These are phyloP conservation scores for Pontederia paniculata DNA, from an alignment of 176 grass and related monocot species.

Conservation along the genomic window DNA sequence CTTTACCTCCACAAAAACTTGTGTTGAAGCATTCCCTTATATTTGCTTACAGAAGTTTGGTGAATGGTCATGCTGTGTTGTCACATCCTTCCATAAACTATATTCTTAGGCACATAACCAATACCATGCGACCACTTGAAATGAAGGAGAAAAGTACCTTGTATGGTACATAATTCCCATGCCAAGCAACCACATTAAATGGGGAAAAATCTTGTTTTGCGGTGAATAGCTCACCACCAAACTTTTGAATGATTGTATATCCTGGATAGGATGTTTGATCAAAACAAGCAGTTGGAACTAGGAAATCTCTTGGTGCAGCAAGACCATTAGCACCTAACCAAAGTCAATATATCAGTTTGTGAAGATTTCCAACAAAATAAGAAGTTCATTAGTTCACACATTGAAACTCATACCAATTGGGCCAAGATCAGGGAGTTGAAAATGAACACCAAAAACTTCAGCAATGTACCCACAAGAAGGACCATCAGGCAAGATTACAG, in stretches of 20 bases:
- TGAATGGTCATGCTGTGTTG: too few relatives aligned
- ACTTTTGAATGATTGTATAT: slow-evolving; percentile 72
- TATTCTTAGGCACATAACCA: too few relatives aligned
- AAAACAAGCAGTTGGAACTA: slow-evolving; percentile 71
- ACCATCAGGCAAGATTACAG: slow-evolving; percentile 54
- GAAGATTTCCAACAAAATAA: neutral
- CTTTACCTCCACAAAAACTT: too few relatives aligned
- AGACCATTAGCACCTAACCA: slow-evolving; percentile 75
- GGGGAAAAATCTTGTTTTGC: slow-evolving; percentile 91
- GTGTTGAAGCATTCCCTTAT: too few relatives aligned
- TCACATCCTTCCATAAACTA: too few relatives aligned
- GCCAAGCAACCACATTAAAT: slow-evolving; percentile 93
- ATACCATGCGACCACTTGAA: too few relatives aligned
- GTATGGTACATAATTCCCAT: slow-evolving; percentile 91
- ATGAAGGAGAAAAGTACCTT: slow-evolving; percentile 39
- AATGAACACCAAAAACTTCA: slow-evolving; percentile 84
- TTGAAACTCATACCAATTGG: slow-evolving; percentile 50
- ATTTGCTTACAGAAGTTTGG: too few relatives aligned
- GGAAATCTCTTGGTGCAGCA: slow-evolving; percentile 76
- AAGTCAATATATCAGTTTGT: neutral
- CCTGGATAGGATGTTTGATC: slow-evolving; percentile 52
- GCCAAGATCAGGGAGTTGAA: slow-evolving; percentile 89
- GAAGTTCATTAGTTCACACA: neutral
- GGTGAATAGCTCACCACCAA: slow-evolving; percentile 70
- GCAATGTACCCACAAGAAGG: slow-evolving; percentile 77